These are phyloP conservation scores for Dissophora ornata DNA, from an alignment of 192 early-diverging fungal genomes.

Conservation along the genomic window DNA sequence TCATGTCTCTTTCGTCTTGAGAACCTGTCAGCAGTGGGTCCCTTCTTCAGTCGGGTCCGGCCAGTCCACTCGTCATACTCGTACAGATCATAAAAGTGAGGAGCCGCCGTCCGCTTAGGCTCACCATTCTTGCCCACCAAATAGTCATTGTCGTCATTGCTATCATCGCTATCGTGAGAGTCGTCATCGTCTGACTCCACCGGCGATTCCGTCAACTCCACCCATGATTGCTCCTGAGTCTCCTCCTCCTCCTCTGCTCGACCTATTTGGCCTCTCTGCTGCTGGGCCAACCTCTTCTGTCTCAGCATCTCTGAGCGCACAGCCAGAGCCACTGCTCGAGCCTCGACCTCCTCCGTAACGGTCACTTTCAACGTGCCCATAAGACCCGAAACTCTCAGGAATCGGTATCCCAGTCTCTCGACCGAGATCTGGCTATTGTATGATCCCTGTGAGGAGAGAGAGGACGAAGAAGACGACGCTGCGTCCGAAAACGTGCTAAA, in stretches of 20 bases:
- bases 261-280: neutral
- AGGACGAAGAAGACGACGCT: slow-evolving; percentile 18
- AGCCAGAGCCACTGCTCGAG: slow-evolving; percentile 43
- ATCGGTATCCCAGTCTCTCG: slow-evolving; percentile 44
- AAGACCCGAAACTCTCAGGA: slow-evolving; percentile 50
- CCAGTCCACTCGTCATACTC: slow-evolving; percentile 48
- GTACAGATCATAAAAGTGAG: slow-evolving; percentile 16
- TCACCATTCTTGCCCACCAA: neutral
- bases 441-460: neutral
- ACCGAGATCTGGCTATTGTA: slow-evolving; percentile 34
- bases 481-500: slow-evolving; percentile 43
- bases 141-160: neutral
- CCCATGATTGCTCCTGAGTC: slow-evolving; percentile 18
- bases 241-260: neutral
- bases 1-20: slow-evolving; percentile 42
- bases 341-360: slow-evolving; percentile 49
- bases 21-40: slow-evolving; percentile 17
- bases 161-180: slow-evolving; percentile 15
- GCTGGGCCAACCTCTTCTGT: slow-evolving; percentile 18
- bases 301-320: slow-evolving; percentile 35
- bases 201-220: slow-evolving; percentile 1
- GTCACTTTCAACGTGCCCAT: slow-evolving; percentile 52
- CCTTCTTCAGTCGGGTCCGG: slow-evolving; percentile 19
- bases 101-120: neutral
- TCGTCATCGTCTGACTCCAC: slow-evolving; percentile 12